Evolutionary conservation across 345 rosid genomes (phyloP).

Genomic region (Euphorbia lathyris): DNA sequence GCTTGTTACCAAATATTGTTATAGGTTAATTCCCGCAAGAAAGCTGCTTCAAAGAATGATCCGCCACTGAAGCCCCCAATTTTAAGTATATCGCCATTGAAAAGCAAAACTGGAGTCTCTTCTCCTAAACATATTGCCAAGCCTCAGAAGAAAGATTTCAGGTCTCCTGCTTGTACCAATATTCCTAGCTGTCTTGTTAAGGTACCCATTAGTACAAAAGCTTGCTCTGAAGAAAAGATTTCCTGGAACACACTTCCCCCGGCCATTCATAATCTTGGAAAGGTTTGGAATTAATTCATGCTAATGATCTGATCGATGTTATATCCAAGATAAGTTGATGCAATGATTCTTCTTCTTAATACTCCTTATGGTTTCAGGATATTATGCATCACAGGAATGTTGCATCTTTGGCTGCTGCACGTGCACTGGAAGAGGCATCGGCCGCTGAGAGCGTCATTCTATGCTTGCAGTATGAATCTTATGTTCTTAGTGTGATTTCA

Average conservation of each 20-base stretch:
- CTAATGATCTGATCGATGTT: slow-evolving; percentile 8
- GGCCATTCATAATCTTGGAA: slow-evolving; percentile 36
- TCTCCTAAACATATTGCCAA: slow-evolving; percentile 18
- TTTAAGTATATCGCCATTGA: slow-evolving; percentile 25
- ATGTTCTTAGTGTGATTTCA: neutral
- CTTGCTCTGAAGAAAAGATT: slow-evolving; percentile 34
- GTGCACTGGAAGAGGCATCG: slow-evolving; percentile 43
- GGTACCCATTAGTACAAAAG: slow-evolving; percentile 30
- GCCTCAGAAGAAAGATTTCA: slow-evolving; percentile 22
- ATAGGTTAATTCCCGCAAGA: slow-evolving; percentile 29
- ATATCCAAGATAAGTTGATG: neutral
- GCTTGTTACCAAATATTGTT: slow-evolving; percentile 6
- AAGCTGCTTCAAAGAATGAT: slow-evolving; percentile 21
- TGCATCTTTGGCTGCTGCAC: slow-evolving; percentile 34
- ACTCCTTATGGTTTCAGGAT: slow-evolving; percentile 29
- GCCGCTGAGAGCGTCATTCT: slow-evolving; percentile 34
- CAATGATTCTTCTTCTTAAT: slow-evolving; percentile 10
- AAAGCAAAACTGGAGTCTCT: slow-evolving; percentile 19
- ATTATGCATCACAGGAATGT: slow-evolving; percentile 31
- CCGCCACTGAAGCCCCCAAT: slow-evolving; percentile 20
- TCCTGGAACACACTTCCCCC: slow-evolving; percentile 36
- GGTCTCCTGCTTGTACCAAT: slow-evolving; percentile 20
- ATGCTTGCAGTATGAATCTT: slow-evolving; percentile 36
- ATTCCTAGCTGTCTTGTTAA: slow-evolving; percentile 23
- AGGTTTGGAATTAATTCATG: slow-evolving; percentile 24